Evolutionary conservation across 768 basidiomycete species (phyloP).

Genomic region (Tylopilus felleus): DNA sequence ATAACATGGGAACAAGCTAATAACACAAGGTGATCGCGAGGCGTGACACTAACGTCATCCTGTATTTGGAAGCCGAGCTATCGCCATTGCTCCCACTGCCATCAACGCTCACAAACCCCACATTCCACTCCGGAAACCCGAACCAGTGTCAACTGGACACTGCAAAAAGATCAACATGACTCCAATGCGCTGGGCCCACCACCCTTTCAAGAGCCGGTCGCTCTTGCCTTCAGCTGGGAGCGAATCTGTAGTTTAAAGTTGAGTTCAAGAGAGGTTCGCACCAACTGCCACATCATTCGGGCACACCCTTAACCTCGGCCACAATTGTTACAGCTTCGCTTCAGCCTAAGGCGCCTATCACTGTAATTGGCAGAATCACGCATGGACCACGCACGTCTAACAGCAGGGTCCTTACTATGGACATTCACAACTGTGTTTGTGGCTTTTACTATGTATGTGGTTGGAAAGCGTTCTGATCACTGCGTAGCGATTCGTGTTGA

Average conservation of each 20-base stretch:
- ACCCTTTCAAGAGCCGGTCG: too few relatives aligned
- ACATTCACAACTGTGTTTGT: background rate
- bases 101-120: background rate
- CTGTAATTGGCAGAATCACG: background rate
- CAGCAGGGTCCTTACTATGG: slow-evolving; percentile 10
- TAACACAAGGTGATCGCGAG: background rate
- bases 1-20: background rate
- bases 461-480: slow-evolving; percentile 4
- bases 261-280: background rate
- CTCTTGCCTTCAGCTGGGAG: background rate
- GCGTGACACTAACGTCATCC: background rate
- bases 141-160: background rate
- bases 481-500: background rate
- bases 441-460: background rate
- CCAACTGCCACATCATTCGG: background rate
- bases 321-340: background rate
- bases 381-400: slow-evolving; percentile 9
- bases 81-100: background rate
- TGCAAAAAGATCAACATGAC: background rate
- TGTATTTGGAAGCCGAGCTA: background rate
- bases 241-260: background rate
- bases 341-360: slow-evolving; percentile 2
- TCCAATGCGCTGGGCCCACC: background rate
- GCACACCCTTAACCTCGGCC: slow-evolving; percentile 7
- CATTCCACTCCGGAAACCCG: background rate